A percentile compares a stretch with the other conserved stretches of the same genome.
phyloP scores from a whole-genome alignment of 192 early-diverging fungal species.

The Coemansia aciculifera region DNA sequence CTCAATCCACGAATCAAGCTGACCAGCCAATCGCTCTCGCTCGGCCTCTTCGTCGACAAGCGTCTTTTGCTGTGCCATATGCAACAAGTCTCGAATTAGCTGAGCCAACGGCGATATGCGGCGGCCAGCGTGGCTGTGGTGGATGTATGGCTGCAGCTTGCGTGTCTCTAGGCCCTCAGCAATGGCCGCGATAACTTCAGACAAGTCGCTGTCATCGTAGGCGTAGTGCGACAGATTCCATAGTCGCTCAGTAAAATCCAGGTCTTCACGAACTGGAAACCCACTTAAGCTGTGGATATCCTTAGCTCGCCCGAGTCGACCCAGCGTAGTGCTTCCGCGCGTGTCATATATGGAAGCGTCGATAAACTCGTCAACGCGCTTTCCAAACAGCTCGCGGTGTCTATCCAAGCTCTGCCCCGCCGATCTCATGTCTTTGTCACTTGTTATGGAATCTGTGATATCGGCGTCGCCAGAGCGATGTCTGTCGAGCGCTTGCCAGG shows the following conservation, averaged over 20 bases:
- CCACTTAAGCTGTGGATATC: slow-evolving; percentile 12
- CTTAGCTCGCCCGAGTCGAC: slow-evolving; percentile 5
- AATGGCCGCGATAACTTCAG: slow-evolving; percentile 40
- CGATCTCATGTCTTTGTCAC: not conserved
- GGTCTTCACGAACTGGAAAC: slow-evolving; percentile 32
- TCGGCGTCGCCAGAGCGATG: not conserved
- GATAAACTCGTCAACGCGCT: slow-evolving; percentile 36
- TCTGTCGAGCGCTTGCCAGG: slow-evolving; percentile 15
- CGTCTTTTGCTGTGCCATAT: slow-evolving; percentile 30
- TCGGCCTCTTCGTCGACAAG: slow-evolving; percentile 31
- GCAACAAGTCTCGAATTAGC: slow-evolving; percentile 31
- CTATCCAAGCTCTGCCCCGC: not conserved
- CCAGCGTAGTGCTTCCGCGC: slow-evolving; percentile 14
- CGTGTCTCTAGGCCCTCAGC: slow-evolving; percentile 49
- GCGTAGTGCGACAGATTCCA: slow-evolving; percentile 44
- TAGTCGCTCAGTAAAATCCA: slow-evolving; percentile 52
- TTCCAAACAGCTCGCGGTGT: slow-evolving; percentile 33
- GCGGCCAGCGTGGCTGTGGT: slow-evolving; percentile 1
- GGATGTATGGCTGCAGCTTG: slow-evolving; percentile 47
- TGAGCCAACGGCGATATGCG: slow-evolving; percentile 28
- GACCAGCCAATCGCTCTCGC: slow-evolving; percentile 27
- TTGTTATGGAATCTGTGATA: not conserved
- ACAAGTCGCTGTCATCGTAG: slow-evolving; percentile 36
- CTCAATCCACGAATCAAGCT: slow-evolving; percentile 49
- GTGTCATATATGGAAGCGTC: slow-evolving; percentile 33